Evolutionary conservation across 2,329 filamentous ascomycete genomes (phyloP), one percentile per base, ranked within the genome.

Genomic region (Neofusicoccum sp.): DNA sequence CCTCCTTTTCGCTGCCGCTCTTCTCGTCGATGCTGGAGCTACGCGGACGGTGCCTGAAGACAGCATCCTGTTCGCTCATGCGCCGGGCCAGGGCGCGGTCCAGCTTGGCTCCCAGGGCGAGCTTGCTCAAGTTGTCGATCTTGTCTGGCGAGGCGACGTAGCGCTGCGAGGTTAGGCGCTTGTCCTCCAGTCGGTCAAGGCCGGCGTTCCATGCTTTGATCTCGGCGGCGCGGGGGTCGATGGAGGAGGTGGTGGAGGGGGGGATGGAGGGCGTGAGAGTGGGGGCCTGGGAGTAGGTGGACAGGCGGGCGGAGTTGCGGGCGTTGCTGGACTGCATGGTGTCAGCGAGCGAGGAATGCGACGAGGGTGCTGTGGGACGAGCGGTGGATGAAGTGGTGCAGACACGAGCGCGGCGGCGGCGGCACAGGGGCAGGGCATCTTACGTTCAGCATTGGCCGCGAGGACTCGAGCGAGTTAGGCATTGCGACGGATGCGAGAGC

Each of bases 151-250:
- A 89, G 65, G 93, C 85, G 61, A 86, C 82, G 71, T 93, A 93
- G 67, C 93, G 89, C 79, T 97, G 93, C 69, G 89, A 85, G 67
- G 86, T 80, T 30, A 96, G 86, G 51, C 89, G 89, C 77, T 91
- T 91, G 81, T 96, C 95, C 76, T 96, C 90, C 78, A 97, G 89
- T 70, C 92, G 90, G 70, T 91, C 88, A 65, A 96, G 85, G 62
- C 89, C 88, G 63, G 88, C 85, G 68, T 90, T 89, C 75, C 95
- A 91, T 67, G 90, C 85, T 74, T 88, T 84, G 72, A 95, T 86
- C 69, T 87, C 85, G 64, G 81, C 80, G 64, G 84, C 77, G 70
- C 82, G 82, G 64, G 82, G 81, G 72, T 77, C 74, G 54, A 64
- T 62, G 26, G 70, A 72, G 2, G 73, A 74, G 48, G 70, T 72